phyloP scores from a whole-genome alignment of 2,329 filamentous ascomycete genomes.

The Talaromyces sp. region DNA sequence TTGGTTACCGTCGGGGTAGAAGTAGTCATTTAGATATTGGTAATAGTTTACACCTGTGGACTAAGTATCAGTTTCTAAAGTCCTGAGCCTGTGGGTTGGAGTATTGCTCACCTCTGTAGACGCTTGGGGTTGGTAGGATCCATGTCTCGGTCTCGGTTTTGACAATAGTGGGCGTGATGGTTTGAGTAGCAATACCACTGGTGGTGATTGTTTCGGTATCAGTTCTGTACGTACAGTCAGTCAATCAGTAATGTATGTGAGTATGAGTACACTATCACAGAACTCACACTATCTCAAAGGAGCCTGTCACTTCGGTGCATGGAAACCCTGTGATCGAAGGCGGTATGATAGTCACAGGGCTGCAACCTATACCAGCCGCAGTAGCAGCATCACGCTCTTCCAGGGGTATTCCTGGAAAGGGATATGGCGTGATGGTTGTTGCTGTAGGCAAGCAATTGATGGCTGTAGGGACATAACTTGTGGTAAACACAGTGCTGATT shows the following conservation, averaged over 20 bases:
- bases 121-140: slow-evolving; percentile 2
- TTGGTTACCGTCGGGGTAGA: slow-evolving; percentile 7
- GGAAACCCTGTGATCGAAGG: neutral
- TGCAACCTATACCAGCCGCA: neutral
- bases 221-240: neutral
- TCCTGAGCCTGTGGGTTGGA: neutral
- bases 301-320: neutral
- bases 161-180: neutral
- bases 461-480: neutral
- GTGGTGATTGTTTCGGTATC: slow-evolving; percentile 7
- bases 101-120: neutral
- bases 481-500: neutral
- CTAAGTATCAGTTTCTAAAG: neutral
- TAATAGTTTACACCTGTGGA: slow-evolving; percentile 5
- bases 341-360: slow-evolving; percentile 1
- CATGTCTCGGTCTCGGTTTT: slow-evolving; percentile 3
- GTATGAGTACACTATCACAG: neutral
- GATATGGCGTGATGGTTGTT: slow-evolving; percentile 5
- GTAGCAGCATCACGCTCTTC: neutral
- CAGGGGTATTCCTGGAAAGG: neutral
- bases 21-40: slow-evolving; percentile 11
- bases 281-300: slow-evolving; percentile 3
- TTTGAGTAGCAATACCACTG: neutral
- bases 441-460: slow-evolving; percentile 3
- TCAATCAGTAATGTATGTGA: neutral